Percentiles rank a stretch among this genome's conserved stretches.
Conservation (phyloP, 495 filamentous ascomycete genomes). For the Pyronema domesticum region DNA sequence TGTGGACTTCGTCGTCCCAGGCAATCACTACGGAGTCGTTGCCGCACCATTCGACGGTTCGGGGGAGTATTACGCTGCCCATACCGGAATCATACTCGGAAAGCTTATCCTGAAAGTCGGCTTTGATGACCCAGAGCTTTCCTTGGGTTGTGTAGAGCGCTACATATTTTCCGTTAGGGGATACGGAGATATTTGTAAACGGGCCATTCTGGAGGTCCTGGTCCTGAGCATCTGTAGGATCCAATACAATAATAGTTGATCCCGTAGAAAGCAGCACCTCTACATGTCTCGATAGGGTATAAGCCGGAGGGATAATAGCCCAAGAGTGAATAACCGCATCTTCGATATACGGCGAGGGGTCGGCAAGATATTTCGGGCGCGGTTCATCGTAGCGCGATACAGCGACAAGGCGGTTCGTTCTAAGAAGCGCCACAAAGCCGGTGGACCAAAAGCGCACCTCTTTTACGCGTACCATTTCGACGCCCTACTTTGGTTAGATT, state of each 20-base stretch:
- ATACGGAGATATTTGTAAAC: slow-evolving; percentile 75
- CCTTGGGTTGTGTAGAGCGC: slow-evolving; percentile 73
- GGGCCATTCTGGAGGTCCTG: slow-evolving; percentile 77
- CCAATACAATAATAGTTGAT: slow-evolving; percentile 68
- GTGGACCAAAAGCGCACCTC: slow-evolving; percentile 79
- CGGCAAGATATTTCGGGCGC: slow-evolving; percentile 62
- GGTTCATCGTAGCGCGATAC: slow-evolving; percentile 85
- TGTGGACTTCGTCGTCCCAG: slow-evolving; percentile 97
- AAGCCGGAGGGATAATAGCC: slow-evolving; percentile 72
- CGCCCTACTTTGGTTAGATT: slow-evolving; percentile 33
- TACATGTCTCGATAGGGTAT: slow-evolving; percentile 84
- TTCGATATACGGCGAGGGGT: slow-evolving; percentile 34
- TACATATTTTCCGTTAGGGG: slow-evolving; percentile 74
- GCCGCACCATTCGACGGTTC: slow-evolving; percentile 86
- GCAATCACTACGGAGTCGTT: slow-evolving; percentile 86
- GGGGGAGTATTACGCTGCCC: slow-evolving; percentile 64
- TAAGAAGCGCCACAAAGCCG: slow-evolving; percentile 82
- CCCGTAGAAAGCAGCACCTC: slow-evolving; percentile 80
- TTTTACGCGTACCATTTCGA: slow-evolving; percentile 71
- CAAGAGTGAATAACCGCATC: slow-evolving; percentile 70
- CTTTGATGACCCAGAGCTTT: slow-evolving; percentile 81
- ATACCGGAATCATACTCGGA: slow-evolving; percentile 69
- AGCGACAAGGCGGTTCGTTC: slow-evolving; percentile 71
- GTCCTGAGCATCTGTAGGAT: slow-evolving; percentile 79
- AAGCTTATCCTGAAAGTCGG: slow-evolving; percentile 78